A percentile compares a stretch with the other conserved stretches of the same genome.
These are phyloP conservation scores for Lentithecium fluviatile DNA, from an alignment of 495 filamentous ascomycete species.

Conservation along the genomic window DNA sequence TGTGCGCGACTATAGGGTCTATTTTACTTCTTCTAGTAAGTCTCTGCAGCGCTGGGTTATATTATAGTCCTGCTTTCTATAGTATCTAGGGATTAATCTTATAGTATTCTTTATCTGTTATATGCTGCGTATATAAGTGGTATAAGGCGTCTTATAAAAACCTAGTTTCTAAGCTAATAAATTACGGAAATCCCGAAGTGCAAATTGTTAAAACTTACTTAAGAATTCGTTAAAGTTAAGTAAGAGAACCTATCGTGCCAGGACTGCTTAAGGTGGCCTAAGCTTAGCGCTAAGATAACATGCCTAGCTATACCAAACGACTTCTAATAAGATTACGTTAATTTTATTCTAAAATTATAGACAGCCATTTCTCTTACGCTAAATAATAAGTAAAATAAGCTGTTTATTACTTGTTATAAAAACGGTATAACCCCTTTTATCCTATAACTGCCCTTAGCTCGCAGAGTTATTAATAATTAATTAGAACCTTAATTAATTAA, in stretches of 20 bases:
- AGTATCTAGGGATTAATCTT: slow-evolving; percentile 47
- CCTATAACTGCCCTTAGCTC: slow-evolving; percentile 76
- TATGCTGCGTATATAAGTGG: slow-evolving; percentile 57
- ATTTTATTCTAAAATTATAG: slow-evolving; percentile 81
- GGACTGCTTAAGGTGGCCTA: slow-evolving; percentile 51
- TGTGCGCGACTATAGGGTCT: slow-evolving; percentile 52
- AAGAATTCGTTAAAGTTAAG: slow-evolving; percentile 53
- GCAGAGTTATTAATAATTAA: too few relatives aligned
- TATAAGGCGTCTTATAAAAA: slow-evolving; percentile 25
- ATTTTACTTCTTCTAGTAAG: slow-evolving; percentile 49
- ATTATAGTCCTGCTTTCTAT: slow-evolving; percentile 67
- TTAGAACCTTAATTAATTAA: too few relatives aligned
- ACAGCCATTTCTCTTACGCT: slow-evolving; percentile 81
- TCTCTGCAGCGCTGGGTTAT: slow-evolving; percentile 60
- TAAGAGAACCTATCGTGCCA: slow-evolving; percentile 33
- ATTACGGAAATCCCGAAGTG: slow-evolving; percentile 59
- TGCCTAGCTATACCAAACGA: slow-evolving; percentile 47
- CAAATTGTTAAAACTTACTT: slow-evolving; percentile 58
- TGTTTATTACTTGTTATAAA: slow-evolving; percentile 77
- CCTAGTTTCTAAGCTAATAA: slow-evolving; percentile 9
- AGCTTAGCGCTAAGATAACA: slow-evolving; percentile 40
- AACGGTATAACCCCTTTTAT: slow-evolving; percentile 74
- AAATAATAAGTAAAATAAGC: slow-evolving; percentile 74
- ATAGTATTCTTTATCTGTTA: slow-evolving; percentile 52
- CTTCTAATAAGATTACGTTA: slow-evolving; percentile 70